Evolutionary conservation across 345 rosid species (phyloP).

Genomic region (Populus tremula): DNA sequence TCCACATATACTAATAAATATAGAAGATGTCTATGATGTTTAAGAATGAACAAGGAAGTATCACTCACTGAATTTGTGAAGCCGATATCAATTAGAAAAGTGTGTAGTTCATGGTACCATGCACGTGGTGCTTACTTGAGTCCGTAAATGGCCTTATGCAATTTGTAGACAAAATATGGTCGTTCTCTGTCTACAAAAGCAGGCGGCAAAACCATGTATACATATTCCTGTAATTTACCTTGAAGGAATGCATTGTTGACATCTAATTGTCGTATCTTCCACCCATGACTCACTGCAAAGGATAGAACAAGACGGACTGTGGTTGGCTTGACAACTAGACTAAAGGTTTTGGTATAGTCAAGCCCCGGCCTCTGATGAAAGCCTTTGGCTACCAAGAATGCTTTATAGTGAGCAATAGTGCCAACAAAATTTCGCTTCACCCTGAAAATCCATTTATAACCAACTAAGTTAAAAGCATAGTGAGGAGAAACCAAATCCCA

Average conservation of each 20-base stretch:
- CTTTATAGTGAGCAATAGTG: not conserved
- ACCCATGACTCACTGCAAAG: not conserved
- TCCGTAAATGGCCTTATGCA: not conserved
- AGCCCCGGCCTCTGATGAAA: not conserved
- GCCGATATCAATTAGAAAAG: accelerated
- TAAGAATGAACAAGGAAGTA: not conserved
- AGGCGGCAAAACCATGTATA: not conserved
- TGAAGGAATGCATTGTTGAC: no score
- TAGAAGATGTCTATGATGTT: accelerated
- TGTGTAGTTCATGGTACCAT: not conserved
- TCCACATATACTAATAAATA: not conserved
- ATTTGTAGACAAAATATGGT: not conserved
- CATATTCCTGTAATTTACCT: not conserved
- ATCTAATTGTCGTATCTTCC: not conserved
- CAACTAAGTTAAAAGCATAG: not conserved
- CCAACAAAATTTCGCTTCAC: not conserved
- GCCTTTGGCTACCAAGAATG: no score
- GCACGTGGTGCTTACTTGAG: not conserved
- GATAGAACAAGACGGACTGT: not conserved
- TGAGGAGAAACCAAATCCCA: not conserved
- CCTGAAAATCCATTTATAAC: not conserved
- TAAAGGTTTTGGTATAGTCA: not conserved
- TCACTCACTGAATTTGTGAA: no score
- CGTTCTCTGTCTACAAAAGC: not conserved
- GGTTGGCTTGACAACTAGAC: not conserved